phyloP scores from a whole-genome alignment of 176 grass and related monocot genomes.

The Rhynchospora breviuscula region DNA sequence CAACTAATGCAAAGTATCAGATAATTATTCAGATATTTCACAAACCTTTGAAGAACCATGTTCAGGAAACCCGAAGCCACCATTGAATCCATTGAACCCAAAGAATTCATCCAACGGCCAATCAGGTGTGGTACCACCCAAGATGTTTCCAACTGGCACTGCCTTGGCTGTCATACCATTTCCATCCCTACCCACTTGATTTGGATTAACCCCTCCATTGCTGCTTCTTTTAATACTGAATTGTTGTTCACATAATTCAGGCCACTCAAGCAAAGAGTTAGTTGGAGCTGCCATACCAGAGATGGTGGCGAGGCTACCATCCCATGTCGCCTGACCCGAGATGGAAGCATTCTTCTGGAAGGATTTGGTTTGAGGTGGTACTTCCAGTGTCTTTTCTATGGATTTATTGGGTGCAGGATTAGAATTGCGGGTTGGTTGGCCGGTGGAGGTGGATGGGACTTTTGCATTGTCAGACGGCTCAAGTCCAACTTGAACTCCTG shows the following conservation, averaged over 20 bases:
- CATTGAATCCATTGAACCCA: slow-evolving; percentile 50
- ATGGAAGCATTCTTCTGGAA: slow-evolving; percentile 30
- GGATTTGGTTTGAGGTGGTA: background rate
- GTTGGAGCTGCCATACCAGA: slow-evolving; percentile 26
- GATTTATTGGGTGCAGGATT: background rate
- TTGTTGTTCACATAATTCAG: slow-evolving; percentile 44
- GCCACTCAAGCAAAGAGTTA: slow-evolving; percentile 39
- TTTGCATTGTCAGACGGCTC: slow-evolving; percentile 23
- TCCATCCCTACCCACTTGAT: slow-evolving; percentile 12
- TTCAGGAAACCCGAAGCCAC: slow-evolving; percentile 52
- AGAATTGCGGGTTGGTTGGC: background rate
- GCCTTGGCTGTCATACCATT: slow-evolving; percentile 1
- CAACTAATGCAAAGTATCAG: background rate
- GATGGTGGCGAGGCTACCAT: slow-evolving; percentile 30
- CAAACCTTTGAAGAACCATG: slow-evolving; percentile 68
- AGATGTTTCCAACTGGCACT: background rate
- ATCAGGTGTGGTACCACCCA: slow-evolving; percentile 31
- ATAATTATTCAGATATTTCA: background rate
- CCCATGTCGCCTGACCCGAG: slow-evolving; percentile 36
- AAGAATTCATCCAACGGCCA: slow-evolving; percentile 82
- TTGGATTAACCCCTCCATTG: background rate
- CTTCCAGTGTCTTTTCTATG: background rate
- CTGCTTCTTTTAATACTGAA: background rate
- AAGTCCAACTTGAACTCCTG: slow-evolving; percentile 84
- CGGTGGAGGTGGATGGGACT: background rate